A percentile compares a stretch with the other conserved stretches of the same genome.
Conservation (phyloP, 2,329 filamentous ascomycete genomes). For the Scedosporium aurantiacum region DNA sequence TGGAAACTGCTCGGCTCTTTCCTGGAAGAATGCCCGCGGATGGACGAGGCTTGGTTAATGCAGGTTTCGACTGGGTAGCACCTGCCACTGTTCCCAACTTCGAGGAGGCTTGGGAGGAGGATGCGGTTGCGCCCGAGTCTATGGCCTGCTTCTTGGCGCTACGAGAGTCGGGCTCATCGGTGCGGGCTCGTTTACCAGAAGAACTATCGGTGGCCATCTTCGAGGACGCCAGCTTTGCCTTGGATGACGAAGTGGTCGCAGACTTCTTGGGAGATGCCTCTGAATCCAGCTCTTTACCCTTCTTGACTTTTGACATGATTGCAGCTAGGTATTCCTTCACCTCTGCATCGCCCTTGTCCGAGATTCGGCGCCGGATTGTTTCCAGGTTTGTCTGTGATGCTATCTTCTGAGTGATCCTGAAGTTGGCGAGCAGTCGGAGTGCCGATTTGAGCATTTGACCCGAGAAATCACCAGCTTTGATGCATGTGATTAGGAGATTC, state of each 20-base stretch:
- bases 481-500: conserved; percentile 42
- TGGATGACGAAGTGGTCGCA: conserved; percentile 15
- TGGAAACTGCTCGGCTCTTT: conserved; percentile 33
- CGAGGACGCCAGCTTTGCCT: conserved; percentile 18
- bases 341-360: conserved; percentile 53
- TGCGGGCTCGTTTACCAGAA: conserved; percentile 24
- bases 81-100: neutral
- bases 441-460: conserved; percentile 43
- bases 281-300: conserved; percentile 19
- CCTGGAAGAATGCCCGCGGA: conserved; percentile 28
- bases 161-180: conserved; percentile 28
- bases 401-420: conserved; percentile 50
- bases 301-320: conserved; percentile 38
- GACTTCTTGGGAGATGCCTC: conserved; percentile 13
- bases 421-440: conserved; percentile 49
- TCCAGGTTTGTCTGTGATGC: conserved; percentile 55
- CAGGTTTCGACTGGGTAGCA: neutral
- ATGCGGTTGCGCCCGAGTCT: conserved; percentile 18
- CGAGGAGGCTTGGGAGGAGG: conserved; percentile 11
- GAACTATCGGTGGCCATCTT: conserved; percentile 20
- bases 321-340: conserved; percentile 50
- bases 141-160: conserved; percentile 31
- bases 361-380: conserved; percentile 51
- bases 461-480: conserved; percentile 39
- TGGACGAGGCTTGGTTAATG: conserved; percentile 15